Evolutionary conservation across 305 asterid genomes (phyloP).

Genomic region (Fraxinus sp.): DNA sequence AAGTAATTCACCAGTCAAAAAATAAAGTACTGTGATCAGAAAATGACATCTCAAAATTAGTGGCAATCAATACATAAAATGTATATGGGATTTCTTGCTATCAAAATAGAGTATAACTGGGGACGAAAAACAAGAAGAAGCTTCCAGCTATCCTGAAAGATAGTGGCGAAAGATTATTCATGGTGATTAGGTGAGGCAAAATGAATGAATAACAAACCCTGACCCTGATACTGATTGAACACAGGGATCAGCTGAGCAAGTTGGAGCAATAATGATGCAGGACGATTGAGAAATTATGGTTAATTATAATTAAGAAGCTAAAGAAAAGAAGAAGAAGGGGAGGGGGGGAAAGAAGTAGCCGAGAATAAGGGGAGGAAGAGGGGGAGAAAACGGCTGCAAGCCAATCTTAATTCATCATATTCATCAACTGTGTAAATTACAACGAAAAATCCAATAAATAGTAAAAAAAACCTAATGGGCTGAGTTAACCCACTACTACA

Average conservation of each 20-base stretch:
- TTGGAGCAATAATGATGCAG: not conserved
- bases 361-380: no score
- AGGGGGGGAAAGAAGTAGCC: no score
- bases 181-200: not conserved
- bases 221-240: not conserved
- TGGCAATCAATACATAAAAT: not conserved
- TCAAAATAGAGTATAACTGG: not conserved
- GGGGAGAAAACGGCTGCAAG: no score
- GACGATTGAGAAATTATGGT: no score
- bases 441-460: no score
- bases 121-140: not conserved
- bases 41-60: not conserved
- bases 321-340: no score
- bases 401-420: no score
- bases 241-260: not conserved
- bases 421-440: no score
- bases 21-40: not conserved
- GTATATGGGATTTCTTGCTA: not conserved
- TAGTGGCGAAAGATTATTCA: not conserved
- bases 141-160: not conserved
- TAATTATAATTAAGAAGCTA: no score
- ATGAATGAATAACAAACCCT: not conserved
- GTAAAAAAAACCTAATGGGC: no score
- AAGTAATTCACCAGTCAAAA: not conserved
- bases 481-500: no score